Evolutionary conservation across 257 asterid species (phyloP).

Genomic region (Solanum bukasovii): DNA sequence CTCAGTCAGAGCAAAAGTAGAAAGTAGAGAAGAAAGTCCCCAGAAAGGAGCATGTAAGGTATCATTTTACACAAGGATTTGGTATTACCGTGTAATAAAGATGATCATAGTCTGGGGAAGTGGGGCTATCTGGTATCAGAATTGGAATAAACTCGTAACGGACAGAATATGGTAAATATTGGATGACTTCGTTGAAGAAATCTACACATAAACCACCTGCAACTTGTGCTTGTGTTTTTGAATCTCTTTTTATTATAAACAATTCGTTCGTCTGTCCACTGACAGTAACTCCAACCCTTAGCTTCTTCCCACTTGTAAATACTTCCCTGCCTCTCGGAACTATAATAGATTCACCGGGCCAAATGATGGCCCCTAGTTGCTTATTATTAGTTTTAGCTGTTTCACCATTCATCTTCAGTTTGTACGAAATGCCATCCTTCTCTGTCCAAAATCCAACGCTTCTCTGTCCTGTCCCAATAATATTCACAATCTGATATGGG

Average conservation of each 20-base stretch:
- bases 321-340: slow-evolving; percentile 33
- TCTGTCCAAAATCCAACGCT: slow-evolving; percentile 35
- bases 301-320: slow-evolving; percentile 21
- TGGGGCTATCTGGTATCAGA: neutral
- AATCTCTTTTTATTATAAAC: slow-evolving; percentile 7
- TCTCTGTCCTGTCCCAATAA: slow-evolving; percentile 20
- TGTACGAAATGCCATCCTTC: slow-evolving; percentile 14
- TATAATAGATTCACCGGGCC: slow-evolving; percentile 26
- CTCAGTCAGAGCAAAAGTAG: neutral
- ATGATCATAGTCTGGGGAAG: slow-evolving; percentile 15
- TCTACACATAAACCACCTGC: slow-evolving; percentile 22
- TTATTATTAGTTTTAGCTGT: slow-evolving; percentile 6
- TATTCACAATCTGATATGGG: slow-evolving; percentile 35
- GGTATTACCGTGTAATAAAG: neutral
- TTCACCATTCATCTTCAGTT: neutral
- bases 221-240: neutral
- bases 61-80: neutral
- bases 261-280: slow-evolving; percentile 12
- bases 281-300: slow-evolving; percentile 25
- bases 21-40: neutral
- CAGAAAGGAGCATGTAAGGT: too few species aligned
- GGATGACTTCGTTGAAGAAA: slow-evolving; percentile 20
- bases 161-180: slow-evolving; percentile 10
- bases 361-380: slow-evolving; percentile 16
- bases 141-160: slow-evolving; percentile 7